Base-by-base conservation (phyloP, 768 basidiomycete genomes). In the Myochromella boudieri region DNA sequence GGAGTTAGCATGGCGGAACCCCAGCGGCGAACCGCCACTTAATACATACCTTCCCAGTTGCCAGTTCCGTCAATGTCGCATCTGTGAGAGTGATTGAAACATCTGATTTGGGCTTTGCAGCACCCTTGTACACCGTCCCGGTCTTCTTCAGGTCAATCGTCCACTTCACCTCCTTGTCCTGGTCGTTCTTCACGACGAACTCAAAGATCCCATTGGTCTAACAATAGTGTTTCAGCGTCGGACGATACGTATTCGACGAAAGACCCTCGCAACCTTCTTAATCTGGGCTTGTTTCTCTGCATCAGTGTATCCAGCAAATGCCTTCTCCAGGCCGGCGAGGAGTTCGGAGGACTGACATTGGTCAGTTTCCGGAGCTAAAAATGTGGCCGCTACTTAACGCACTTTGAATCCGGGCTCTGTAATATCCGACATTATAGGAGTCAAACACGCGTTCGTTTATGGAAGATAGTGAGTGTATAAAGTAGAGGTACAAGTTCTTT, bases 111-210 rank as follows among this genome's bases (percentile, higher is more conserved):
- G 82, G 75, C 53, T 81, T 76, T 8, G 82, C 78, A 27, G 69
- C 67, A 31, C 92, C 92, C 67, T 86, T 84, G 76, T 82, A 84
- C 21, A 94, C 78, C 17, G 75, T 68, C 9, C 88, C 91, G 11
- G 78, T 75, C 70, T 86, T 86, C 80, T 97, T 97, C 61, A 95
- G 60, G 74, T 97, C 95, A 57, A 97, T 91, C 6, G 92, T 94
- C 92, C 92, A 97, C 36, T 76, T 76, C 15, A 72, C 87, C 51
- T 82, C 82, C 65, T 87, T 74, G 48, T 85, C 86, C 12, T 77
- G 72, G 22, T 67, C 75, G 60, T 93, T 91, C 64, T 83, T 81
- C 55, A 95, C 78, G 42, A 82, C 80, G 32, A 97, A 72, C 65
- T 93, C 86, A 63, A 97, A 94, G 60, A 95, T 81, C 51, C 89